phyloP scores from a whole-genome alignment of 2,329 filamentous ascomycete genomes.

The Aspergillus thermomutatus region DNA sequence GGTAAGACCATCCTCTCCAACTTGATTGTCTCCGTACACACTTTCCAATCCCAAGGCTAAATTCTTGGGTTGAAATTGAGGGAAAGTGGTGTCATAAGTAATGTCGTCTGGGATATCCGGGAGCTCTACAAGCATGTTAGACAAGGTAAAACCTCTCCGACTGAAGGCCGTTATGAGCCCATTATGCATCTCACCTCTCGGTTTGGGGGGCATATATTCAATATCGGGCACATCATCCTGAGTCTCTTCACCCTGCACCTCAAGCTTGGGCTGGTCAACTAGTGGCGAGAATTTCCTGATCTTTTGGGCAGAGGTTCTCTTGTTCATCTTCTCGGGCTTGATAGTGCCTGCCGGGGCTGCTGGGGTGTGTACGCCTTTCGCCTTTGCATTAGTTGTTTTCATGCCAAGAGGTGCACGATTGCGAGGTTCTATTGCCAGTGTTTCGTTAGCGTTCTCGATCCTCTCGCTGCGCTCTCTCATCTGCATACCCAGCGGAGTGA shows the following conservation, averaged over 20 bases:
- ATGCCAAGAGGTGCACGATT: constrained; percentile 79
- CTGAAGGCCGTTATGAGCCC: constrained; percentile 5
- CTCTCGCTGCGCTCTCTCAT: background rate
- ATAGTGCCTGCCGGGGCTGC: constrained; percentile 59
- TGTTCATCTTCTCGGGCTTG: constrained; percentile 61
- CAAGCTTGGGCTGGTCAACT: constrained; percentile 42
- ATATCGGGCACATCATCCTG: constrained; percentile 66
- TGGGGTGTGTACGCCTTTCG: constrained; percentile 62
- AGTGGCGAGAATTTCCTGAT: constrained; percentile 55
- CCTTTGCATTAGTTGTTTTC: constrained; percentile 96
- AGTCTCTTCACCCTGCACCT: constrained; percentile 47
- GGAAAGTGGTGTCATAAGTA: constrained; percentile 48
- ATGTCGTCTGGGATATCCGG: constrained; percentile 46
- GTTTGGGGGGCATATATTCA: constrained; percentile 82
- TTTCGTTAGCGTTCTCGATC: constrained; percentile 2
- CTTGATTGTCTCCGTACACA: constrained; percentile 47
- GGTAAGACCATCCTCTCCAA: constrained; percentile 58
- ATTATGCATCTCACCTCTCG: constrained; percentile 45
- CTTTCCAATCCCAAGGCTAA: constrained; percentile 50
- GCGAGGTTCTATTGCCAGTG: constrained; percentile 52
- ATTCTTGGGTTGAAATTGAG: constrained; percentile 53
- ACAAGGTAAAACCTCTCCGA: background rate
- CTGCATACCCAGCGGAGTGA: constrained; percentile 74
- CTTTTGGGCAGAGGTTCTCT: constrained; percentile 59
- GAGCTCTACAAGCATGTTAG: constrained; percentile 39